Base-by-base conservation (phyloP, 2,329 filamentous ascomycete species). In the Cladosporium sp. region DNA sequence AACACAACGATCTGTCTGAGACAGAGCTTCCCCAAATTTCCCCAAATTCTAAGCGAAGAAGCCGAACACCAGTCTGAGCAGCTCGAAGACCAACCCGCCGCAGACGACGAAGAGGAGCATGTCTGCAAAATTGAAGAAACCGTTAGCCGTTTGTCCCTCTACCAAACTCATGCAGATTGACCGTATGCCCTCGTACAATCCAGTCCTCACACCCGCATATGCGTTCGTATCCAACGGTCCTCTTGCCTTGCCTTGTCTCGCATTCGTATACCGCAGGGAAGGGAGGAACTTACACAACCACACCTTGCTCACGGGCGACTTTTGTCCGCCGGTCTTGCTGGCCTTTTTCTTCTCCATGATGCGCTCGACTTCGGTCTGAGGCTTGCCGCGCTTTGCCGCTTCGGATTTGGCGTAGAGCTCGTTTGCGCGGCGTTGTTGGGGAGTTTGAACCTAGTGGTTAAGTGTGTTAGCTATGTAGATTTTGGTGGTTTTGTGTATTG, bases 391-490 rank as follows among this genome's bases (percentile, higher is more conserved):
- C 72, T 87, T 88, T 61, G 80, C 78, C 72, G 88, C 85, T 73
- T 93, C 86, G 56, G 84, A 81, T 73, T 88, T 87, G 66, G 82
- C 86, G 76, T 90, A 95, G 76, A 88, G 88, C 70, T 84, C 84
- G 79, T 94, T 94, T 63, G 88, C 86, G 70, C 85, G 85, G 74
- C 90, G 87, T 80, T 94, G 90, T 75, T 90, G 84, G 67, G 88
- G 89, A 66, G 90, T 94, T 87, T 93, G 89, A 67, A 86, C 88
- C 89, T 92, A 5, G 20, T 37, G 28, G 25, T 28, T 14, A 15
- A 15, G 22, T 12, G n/a, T 36, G 36, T 34, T 36, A 36, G 42
- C 7, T 8, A 9, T n/a, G 3, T 51, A 28, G n/a, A n/a, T 14
- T 2, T 58, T 45, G 25, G 3, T 22, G 11, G 3, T 37, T 14